These are phyloP conservation scores for Ceratobasidium sp. DNA, from an alignment of 1,284 basidiomycete species.

Conservation along the genomic window DNA sequence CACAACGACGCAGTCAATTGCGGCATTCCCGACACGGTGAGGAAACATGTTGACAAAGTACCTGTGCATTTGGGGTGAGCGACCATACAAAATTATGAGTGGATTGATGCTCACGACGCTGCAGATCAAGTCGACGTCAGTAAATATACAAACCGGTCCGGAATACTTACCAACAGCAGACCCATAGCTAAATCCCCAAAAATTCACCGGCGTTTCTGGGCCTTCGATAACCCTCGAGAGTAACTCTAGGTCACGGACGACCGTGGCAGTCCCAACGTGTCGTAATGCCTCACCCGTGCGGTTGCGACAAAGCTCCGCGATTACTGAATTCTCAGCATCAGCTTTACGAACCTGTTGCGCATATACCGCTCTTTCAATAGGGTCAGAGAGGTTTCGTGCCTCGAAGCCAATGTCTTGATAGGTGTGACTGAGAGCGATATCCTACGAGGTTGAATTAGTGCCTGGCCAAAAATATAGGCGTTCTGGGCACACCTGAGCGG, in stretches of 20 bases:
- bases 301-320: slow-evolving; percentile 44
- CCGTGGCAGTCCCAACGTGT: slow-evolving; percentile 45
- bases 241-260: slow-evolving; percentile 45
- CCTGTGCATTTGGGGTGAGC: neutral
- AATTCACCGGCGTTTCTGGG: slow-evolving; percentile 42
- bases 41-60: slow-evolving; percentile 43
- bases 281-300: slow-evolving; percentile 43
- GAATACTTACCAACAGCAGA: slow-evolving; percentile 40
- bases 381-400: slow-evolving; percentile 43
- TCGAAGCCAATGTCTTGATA: slow-evolving; percentile 43
- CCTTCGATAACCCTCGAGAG: slow-evolving; percentile 44
- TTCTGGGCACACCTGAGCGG: slow-evolving; percentile 43
- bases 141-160: too few relatives aligned
- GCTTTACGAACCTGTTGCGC: slow-evolving; percentile 40
- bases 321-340: slow-evolving; percentile 43
- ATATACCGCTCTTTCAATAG: slow-evolving; percentile 42
- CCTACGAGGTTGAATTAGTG: slow-evolving; percentile 5
- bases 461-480: neutral
- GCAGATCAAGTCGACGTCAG: neutral
- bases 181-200: slow-evolving; percentile 46
- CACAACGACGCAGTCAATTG: slow-evolving; percentile 46
- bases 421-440: slow-evolving; percentile 43
- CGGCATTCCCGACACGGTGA: slow-evolving; percentile 44
- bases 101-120: slow-evolving; percentile 6
- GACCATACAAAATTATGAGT: too few relatives aligned